Conservation (phyloP, 441 rosid species). For the Monsonia emarginata region DNA sequence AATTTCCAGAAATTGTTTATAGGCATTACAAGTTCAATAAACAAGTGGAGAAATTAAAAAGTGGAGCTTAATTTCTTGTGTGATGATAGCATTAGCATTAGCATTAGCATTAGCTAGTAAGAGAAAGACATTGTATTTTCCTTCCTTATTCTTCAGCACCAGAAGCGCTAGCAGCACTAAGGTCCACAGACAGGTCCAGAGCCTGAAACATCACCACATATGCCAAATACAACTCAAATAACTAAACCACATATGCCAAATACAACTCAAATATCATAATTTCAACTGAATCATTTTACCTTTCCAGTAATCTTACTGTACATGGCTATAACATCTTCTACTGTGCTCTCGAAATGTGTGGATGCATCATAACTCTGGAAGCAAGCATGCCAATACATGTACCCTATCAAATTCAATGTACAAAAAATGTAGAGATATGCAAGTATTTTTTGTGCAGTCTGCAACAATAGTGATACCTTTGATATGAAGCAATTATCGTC, state of each 20-base stretch:
- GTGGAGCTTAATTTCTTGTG: too few relatives aligned
- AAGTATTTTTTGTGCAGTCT: too few relatives aligned
- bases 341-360: constrained; percentile 58
- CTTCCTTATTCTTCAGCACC: constrained; percentile 23
- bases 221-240: neutral
- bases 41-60: too few relatives aligned
- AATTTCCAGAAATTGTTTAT: too few relatives aligned
- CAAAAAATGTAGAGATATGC: too few relatives aligned
- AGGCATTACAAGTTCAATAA: too few relatives aligned
- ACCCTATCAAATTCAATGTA: too few relatives aligned
- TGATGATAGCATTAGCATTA: too few relatives aligned
- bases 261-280: neutral
- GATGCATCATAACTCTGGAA: constrained; percentile 56
- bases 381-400: too few relatives aligned
- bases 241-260: neutral
- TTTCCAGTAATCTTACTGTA: constrained; percentile 61
- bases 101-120: too few relatives aligned
- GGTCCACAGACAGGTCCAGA: constrained; percentile 76
- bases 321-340: constrained; percentile 44
- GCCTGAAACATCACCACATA: constrained; percentile 30
- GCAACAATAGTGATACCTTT: too few relatives aligned
- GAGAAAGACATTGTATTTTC: neutral
- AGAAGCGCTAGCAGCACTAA: constrained; percentile 73
- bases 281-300: constrained; percentile 22
- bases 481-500: constrained; percentile 55